phyloP scores from a whole-genome alignment of 345 rosid genomes.

The Acer negundo region DNA sequence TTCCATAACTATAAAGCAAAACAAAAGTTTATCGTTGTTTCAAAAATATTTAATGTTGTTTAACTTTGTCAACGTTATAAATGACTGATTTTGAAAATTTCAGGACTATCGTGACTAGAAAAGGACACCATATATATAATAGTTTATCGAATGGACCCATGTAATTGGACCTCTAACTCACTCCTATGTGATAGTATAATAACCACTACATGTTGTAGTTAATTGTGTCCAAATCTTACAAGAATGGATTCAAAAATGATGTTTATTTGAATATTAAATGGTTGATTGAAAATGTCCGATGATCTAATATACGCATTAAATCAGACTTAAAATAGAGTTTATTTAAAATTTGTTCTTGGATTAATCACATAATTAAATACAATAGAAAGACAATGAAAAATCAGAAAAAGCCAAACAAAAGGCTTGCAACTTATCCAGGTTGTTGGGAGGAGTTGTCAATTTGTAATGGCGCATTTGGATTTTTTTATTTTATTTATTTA shows the following conservation, averaged over 20 bases:
- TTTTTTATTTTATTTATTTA: no score
- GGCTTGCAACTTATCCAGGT: neutral
- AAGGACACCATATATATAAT: no score
- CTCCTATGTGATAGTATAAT: neutral
- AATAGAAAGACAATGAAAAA: neutral
- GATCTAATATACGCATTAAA: neutral
- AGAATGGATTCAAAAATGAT: neutral
- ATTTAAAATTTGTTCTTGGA: neutral
- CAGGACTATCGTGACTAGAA: no score
- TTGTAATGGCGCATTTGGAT: neutral
- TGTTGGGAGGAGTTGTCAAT: slow-evolving; percentile 4
- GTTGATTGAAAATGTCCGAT: neutral
- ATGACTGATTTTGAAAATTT: no score
- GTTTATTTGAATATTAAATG: neutral
- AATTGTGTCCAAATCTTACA: neutral
- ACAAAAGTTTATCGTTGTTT: no score
- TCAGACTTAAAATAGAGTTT: no score
- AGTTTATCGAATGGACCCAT: no score
- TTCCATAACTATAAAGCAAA: no score
- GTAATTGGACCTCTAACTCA: neutral
- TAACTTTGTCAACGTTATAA: no score
- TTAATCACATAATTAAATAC: neutral
- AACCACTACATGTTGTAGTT: neutral
- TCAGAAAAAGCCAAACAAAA: neutral
- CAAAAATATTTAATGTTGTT: no score